These are phyloP conservation scores for Oldenlandia corymbosa DNA, from an alignment of 257 asterid genomes.

Conservation along the genomic window DNA sequence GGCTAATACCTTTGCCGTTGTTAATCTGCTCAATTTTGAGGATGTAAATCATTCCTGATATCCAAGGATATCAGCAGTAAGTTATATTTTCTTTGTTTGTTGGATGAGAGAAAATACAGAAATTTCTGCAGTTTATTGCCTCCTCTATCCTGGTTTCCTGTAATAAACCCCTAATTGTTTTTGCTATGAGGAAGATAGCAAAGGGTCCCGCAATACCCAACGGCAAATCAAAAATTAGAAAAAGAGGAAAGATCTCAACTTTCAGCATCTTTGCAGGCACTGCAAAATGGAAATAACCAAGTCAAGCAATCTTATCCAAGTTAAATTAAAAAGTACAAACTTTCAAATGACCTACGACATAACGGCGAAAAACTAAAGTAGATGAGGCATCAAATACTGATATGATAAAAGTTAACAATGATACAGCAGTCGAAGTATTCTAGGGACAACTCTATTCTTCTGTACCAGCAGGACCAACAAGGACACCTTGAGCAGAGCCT, in stretches of 20 bases:
- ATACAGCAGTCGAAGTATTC: neutral
- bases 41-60: neutral
- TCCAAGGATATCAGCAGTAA: neutral
- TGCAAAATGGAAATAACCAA: neutral
- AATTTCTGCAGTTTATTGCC: no score
- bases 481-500: conserved; percentile 95
- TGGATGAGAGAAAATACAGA: no score
- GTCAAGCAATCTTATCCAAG: neutral
- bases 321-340: neutral
- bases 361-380: neutral
- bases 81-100: no score
- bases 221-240: neutral
- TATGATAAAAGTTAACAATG: neutral
- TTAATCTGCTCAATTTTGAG: neutral
- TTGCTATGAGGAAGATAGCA: neutral
- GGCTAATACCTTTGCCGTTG: neutral
- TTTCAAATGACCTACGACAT: neutral
- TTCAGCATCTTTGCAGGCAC: neutral
- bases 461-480: conserved; percentile 79
- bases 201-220: neutral
- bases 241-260: neutral
- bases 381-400: neutral
- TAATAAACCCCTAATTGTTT: no score
- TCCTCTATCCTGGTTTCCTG: no score
- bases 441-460: conserved; percentile 26